Evolutionary conservation across 768 basidiomycete genomes (phyloP), one percentile per base, ranked within the genome.

Genomic region (Trametes cingulata): DNA sequence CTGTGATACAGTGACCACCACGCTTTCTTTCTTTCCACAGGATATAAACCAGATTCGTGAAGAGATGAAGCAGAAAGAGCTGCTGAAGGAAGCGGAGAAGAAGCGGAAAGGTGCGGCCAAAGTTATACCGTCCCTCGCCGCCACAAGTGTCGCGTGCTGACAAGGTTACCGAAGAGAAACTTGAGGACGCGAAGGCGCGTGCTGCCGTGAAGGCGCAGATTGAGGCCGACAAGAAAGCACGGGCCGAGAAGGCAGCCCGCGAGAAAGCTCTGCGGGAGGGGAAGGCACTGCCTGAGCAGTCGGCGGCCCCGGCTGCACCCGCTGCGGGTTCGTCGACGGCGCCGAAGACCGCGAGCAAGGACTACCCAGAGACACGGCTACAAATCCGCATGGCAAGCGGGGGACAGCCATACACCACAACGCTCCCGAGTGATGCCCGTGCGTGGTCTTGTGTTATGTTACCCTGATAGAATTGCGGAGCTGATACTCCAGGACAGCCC

Each of bases 211-310:
- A 93, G 71, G 92, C 90, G 0, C 95, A 97, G 72, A 97, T 98
- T 65, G 95, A 95, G 73, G 91, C 88, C 0, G 95, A 97, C 78
- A 98, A 95, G 76, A 84, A 84, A 52, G 88, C 85, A 9, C 85
- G 96, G 19, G 93, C 93, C 0, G 94, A 90, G 70, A 95, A 91
- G 68, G 80, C 87, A 1, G 95, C 95, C 0, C 78, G 87, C 47
- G 96, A 98, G 75, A 98, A 98, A 72, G 95, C 95, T 0, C 71
- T 95, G 7, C 83, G 95, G 33, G 93, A 96, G 36, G 95, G 95
- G 1, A 77, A 77, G 54, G 69, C 76, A n/a, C 68, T 78, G 19
- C 67, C 78, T 22, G 75, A 78, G 37, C 56, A 60, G 9, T 36
- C 65, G 24, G 71, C 74, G 14, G 56, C 73, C 13, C 66, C 74